These are phyloP conservation scores for Colletotrichum plurivorum DNA, from an alignment of 2,329 filamentous ascomycete species.

Conservation along the genomic window DNA sequence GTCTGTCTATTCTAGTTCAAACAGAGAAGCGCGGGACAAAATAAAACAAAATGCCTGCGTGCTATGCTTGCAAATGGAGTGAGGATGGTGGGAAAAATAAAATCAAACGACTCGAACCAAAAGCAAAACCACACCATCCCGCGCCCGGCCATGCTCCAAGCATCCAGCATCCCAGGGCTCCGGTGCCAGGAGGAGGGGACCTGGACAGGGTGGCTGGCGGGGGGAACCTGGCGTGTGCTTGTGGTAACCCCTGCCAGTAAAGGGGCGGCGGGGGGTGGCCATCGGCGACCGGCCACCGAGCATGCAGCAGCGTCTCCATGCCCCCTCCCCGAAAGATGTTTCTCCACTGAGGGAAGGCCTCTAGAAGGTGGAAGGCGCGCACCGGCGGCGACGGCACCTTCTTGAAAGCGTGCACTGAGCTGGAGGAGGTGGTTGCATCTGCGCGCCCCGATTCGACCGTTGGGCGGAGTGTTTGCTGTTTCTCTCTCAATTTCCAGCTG, in stretches of 20 bases:
- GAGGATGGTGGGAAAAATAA: neutral
- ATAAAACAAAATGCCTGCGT: neutral
- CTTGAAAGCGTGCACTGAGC: neutral
- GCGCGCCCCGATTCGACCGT: slow-evolving; percentile 18
- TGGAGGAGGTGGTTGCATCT: slow-evolving; percentile 6
- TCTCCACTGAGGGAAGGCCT: slow-evolving; percentile 32
- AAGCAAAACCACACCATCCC: slow-evolving; percentile 10
- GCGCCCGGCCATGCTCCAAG: slow-evolving; percentile 5
- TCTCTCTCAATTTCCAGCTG: slow-evolving; percentile 4
- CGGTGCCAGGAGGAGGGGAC: slow-evolving; percentile 10
- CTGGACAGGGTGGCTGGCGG: slow-evolving; percentile 14
- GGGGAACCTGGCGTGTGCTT: neutral
- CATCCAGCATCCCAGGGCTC: slow-evolving; percentile 25
- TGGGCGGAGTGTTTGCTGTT: slow-evolving; percentile 9
- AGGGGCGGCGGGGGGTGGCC: slow-evolving; percentile 5
- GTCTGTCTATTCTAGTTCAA: neutral
- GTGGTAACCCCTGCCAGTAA: neutral
- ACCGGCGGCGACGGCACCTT: neutral
- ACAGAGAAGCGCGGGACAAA: neutral
- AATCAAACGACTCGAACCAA: slow-evolving; percentile 13
- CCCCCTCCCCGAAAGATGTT: neutral
- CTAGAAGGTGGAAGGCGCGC: slow-evolving; percentile 14
- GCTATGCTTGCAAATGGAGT: too few species aligned
- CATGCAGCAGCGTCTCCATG: slow-evolving; percentile 30
- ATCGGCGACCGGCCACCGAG: slow-evolving; percentile 38